A percentile compares a stretch with the other conserved stretches of the same genome.
phyloP scores from a whole-genome alignment of 345 rosid species.

The Fremontodendron californicum region DNA sequence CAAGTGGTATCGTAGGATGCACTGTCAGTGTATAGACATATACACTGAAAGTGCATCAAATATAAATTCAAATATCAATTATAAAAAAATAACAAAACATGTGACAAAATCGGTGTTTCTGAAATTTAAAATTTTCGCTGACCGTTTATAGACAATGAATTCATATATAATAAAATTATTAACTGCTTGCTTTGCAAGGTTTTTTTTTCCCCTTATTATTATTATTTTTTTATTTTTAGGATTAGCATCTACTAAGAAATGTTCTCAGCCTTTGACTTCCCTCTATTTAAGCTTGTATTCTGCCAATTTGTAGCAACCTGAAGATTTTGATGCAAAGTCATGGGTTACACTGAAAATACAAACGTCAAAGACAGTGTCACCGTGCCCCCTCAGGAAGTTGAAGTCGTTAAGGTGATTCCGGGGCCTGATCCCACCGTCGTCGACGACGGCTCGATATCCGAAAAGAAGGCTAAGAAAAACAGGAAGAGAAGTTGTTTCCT shows the following conservation, averaged over 20 bases:
- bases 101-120: no score
- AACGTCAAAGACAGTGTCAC: not conserved
- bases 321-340: not conserved
- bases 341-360: not conserved
- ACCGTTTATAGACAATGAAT: no score
- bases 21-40: no score
- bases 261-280: not conserved
- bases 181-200: not conserved
- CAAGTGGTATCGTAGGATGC: no score
- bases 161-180: no score
- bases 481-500: slow-evolving; percentile 6
- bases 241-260: not conserved
- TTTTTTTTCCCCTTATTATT: not conserved
- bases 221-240: not conserved
- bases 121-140: no score
- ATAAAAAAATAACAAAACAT: no score
- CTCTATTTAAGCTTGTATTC: not conserved
- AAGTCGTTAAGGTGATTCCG: not conserved
- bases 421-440: not conserved
- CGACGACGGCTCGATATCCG: not conserved
- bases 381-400: not conserved
- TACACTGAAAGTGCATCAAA: no score
- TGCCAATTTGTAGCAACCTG: not conserved
- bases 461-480: not conserved
- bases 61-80: no score